Evolutionary conservation across 331 rosid species (phyloP), one percentile per base, ranked within the genome.

Genomic region (Erythrophleum ivorense): DNA sequence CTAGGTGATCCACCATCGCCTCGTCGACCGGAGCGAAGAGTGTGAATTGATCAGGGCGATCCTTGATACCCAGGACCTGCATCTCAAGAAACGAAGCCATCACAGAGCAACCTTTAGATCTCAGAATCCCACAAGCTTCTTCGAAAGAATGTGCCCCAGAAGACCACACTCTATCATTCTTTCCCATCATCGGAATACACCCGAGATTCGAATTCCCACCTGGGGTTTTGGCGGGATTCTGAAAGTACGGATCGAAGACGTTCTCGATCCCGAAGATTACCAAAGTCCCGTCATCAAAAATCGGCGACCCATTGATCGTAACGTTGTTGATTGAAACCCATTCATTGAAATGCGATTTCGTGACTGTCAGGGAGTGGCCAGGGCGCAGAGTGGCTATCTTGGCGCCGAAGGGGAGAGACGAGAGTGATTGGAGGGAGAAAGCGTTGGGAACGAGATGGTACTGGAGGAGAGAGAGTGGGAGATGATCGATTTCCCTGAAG

Each of bases 351-450:
- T 50, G n/a, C 5, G 48, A 9, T 15, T 87, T 60, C 60, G 90
- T 86, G 59, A 88, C 70, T 72, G 84, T 54, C 71, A 88, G 87
- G 78, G 79, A 73, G 70, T 85, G 78, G 15, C 48, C 53, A 2
- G 80, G 33, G 75, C 85, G 86, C 18, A 90, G 82, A 2, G 91
- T 88, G 12, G 84, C 41, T 79, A 88, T 83, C 69, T 66, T 83
- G 78, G 90, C 88, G 16, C 94, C 91, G 59, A 16, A 69, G 9
- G 94, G 91, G 7, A 88, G 88, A 50, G 90, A 86, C 18, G 54
- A 70, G 79, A 90, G 86, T 71, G 83, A 49, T 10, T 80, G 85
- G 76, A 81, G 76, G 11, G 84, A 66, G 85, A 88, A 88, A 29
- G 85, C 62, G 34, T 54, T 53, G 0, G 90, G 89, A 34, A 85